Evolutionary conservation across 352 stramenopile genomes (phyloP).

Genomic region (Globisporangium rhizosaccharum): DNA sequence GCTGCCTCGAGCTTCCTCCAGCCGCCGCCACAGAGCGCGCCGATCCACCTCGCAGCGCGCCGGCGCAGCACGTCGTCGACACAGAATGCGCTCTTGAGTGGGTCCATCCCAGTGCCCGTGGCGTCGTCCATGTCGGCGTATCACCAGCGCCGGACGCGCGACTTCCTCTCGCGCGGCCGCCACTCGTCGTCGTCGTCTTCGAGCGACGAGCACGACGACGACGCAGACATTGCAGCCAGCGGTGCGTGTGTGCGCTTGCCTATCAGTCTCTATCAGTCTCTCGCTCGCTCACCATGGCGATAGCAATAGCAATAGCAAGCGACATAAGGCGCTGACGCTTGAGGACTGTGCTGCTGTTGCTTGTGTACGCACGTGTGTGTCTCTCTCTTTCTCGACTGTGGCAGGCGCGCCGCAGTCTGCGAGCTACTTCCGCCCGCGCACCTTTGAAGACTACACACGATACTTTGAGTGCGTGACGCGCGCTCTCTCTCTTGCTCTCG

Average conservation of each 20-base stretch:
- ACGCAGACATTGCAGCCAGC: background rate
- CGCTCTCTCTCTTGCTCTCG: background rate
- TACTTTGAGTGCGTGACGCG: constrained; percentile 48
- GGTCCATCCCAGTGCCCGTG: constrained; percentile 16
- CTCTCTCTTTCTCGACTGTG: background rate
- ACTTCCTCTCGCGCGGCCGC: constrained; percentile 14
- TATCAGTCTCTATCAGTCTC: too few species aligned
- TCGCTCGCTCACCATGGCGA: too few species aligned
- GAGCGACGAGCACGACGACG: constrained; percentile 13
- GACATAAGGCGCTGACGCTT: too few species aligned
- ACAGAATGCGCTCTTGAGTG: constrained; percentile 6
- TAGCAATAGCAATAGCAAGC: too few species aligned
- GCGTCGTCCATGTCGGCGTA: constrained; percentile 13
- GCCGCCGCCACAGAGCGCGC: background rate
- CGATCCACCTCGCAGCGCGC: background rate
- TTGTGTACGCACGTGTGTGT: background rate
- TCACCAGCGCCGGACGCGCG: constrained; percentile 11
- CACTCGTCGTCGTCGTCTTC: constrained; percentile 18
- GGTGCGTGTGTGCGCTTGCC: constrained; percentile 3
- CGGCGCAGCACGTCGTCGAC: constrained; percentile 5
- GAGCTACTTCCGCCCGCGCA: constrained; percentile 59
- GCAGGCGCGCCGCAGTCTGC: constrained; percentile 31
- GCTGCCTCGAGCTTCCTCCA: background rate
- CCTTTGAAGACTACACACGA: constrained; percentile 52
- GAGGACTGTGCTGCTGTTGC: too few species aligned